Conservation (phyloP, 176 grass and related monocot species). For the Bolboschoenus planiculmis region DNA sequence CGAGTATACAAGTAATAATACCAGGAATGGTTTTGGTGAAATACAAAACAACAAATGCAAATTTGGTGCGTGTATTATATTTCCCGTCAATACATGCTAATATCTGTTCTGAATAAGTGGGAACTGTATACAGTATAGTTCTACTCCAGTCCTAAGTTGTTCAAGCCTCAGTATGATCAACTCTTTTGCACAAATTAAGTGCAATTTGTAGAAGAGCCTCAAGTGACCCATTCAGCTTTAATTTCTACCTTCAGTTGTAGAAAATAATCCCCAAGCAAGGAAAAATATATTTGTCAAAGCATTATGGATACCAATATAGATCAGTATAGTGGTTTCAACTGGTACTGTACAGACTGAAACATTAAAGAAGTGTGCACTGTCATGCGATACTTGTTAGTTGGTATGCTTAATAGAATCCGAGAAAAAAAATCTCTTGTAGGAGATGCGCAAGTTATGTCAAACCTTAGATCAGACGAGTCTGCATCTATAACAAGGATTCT, state of each 20-base stretch:
- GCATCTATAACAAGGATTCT: slow-evolving; percentile 88
- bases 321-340: neutral
- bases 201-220: neutral
- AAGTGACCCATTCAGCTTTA: neutral
- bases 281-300: neutral
- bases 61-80: neutral
- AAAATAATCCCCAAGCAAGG: neutral
- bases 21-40: neutral
- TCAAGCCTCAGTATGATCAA: neutral
- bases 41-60: neutral
- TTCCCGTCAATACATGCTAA: neutral
- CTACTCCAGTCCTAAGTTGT: neutral
- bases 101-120: neutral
- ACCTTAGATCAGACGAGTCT: slow-evolving; percentile 98
- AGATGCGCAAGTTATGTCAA: neutral
- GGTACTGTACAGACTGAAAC: neutral
- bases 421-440: neutral
- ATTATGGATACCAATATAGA: neutral
- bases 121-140: neutral
- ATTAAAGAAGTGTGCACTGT: neutral
- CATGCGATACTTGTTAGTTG: neutral
- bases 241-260: neutral
- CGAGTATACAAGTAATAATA: neutral
- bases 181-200: neutral
- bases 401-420: neutral